Conservation (phyloP, 768 basidiomycete species). For the Mycena galopus region DNA sequence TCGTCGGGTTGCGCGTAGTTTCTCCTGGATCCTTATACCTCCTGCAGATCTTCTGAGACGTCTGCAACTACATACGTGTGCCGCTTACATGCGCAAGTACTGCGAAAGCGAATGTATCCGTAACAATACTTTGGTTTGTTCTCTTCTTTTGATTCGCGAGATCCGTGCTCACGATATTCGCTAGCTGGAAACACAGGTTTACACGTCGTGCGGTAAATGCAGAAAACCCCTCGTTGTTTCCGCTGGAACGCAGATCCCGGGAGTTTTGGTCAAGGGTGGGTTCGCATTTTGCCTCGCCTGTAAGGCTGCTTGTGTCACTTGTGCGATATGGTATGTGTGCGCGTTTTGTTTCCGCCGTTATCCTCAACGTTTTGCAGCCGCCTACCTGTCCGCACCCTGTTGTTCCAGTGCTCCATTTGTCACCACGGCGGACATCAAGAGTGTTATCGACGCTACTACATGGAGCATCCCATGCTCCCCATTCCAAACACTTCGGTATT, state of each 20-base stretch:
- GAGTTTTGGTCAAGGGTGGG: conserved; percentile 52
- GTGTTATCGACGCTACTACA: conserved; percentile 80
- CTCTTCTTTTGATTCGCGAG: neutral
- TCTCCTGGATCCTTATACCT: neutral
- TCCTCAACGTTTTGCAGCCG: conserved; percentile 60
- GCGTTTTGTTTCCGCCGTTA: conserved; percentile 5
- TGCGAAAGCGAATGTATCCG: conserved; percentile 64
- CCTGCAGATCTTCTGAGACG: conserved; percentile 72
- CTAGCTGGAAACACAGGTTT: conserved; percentile 79
- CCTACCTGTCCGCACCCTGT: conserved; percentile 77
- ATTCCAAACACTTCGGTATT: conserved; percentile 49
- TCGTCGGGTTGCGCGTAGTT: conserved; percentile 33
- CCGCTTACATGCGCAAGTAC: conserved; percentile 83
- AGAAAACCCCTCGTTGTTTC: conserved; percentile 69
- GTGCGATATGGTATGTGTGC: conserved; percentile 78
- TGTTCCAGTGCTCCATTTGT: conserved; percentile 84
- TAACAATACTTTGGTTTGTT: conserved; percentile 66
- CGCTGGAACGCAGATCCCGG: conserved; percentile 47
- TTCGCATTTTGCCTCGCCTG: conserved; percentile 73
- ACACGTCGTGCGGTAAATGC: conserved; percentile 78
- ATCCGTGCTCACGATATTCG: neutral
- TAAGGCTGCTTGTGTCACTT: conserved; percentile 58
- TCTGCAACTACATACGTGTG: conserved; percentile 71
- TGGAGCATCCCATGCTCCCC: conserved; percentile 67
- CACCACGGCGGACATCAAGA: conserved; percentile 85